Conservation (phyloP, 139 green algal genomes). For the Pycnococcus provasolii region DNA sequence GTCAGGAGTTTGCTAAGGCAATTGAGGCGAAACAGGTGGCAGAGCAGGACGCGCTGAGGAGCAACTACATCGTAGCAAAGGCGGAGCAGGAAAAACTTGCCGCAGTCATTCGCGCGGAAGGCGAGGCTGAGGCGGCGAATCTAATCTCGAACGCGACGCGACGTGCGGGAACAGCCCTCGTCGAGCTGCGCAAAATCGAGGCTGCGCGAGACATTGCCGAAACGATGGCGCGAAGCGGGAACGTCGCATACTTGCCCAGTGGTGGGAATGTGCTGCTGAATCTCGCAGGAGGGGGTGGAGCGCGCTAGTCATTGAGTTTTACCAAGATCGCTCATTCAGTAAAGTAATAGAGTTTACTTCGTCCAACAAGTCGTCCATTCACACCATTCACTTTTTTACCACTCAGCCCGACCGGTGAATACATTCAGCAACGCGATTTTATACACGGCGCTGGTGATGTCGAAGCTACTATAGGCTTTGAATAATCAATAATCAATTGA, state of each 20-base stretch:
- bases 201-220: slow-evolving; percentile 89
- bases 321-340: too few relatives aligned
- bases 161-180: slow-evolving; percentile 65
- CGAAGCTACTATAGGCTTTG: too few relatives aligned
- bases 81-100: slow-evolving; percentile 55
- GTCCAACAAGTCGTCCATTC: too few relatives aligned
- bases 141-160: slow-evolving; percentile 94
- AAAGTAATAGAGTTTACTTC: too few relatives aligned
- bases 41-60: slow-evolving; percentile 93
- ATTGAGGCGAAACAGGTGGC: slow-evolving; percentile 97
- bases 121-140: slow-evolving; percentile 80
- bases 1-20: slow-evolving; percentile 87
- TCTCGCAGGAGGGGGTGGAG: too few relatives aligned
- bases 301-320: too few relatives aligned
- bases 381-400: too few relatives aligned
- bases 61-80: slow-evolving; percentile 64
- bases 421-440: too few relatives aligned
- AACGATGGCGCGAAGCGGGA: slow-evolving; percentile 73
- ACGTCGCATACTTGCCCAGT: slow-evolving; percentile 89
- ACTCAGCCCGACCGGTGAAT: too few relatives aligned
- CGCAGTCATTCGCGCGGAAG: slow-evolving; percentile 87
- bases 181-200: slow-evolving; percentile 96
- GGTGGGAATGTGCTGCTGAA: slow-evolving; percentile 23
- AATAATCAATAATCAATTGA: too few relatives aligned
- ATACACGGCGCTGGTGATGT: too few relatives aligned